phyloP scores from a whole-genome alignment of 257 asterid species.

The Nicotiana benthamiana region DNA sequence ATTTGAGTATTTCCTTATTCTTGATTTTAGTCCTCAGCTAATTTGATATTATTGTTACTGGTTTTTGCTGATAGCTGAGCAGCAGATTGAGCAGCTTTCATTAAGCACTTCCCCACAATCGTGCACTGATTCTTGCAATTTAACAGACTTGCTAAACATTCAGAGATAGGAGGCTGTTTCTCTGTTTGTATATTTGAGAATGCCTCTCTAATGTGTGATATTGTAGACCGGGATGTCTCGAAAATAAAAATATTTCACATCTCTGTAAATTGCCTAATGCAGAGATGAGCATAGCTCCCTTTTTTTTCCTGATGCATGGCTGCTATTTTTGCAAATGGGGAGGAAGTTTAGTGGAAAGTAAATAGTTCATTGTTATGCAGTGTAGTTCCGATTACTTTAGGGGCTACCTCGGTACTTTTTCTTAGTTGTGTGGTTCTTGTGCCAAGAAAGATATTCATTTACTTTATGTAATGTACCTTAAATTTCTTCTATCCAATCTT shows the following conservation, averaged over 20 bases:
- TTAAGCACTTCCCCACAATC: not conserved
- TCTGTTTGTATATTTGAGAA: conserved; percentile 1
- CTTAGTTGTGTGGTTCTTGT: not conserved
- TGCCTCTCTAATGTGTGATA: not conserved
- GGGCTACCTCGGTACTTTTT: not conserved
- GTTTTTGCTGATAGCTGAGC: not conserved
- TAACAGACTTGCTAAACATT: conserved; percentile 1
- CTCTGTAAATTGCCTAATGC: not conserved
- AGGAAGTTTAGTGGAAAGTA: not conserved
- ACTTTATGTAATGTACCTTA: not conserved
- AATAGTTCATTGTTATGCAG: conserved; percentile 3
- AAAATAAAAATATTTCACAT: not conserved
- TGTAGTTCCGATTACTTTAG: conserved; percentile 4
- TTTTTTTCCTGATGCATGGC: not conserved
- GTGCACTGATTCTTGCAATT: not conserved
- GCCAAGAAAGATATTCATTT: not conserved
- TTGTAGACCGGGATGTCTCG: not conserved
- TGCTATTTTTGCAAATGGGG: not conserved
- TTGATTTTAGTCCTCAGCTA: not conserved
- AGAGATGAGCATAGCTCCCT: not conserved
- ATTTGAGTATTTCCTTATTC: not conserved
- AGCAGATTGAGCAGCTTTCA: not conserved
- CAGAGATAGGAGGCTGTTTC: not conserved
- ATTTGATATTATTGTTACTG: not conserved
- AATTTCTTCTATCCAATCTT: not conserved